Evolutionary conservation across 345 rosid genomes (phyloP), one percentile per base, ranked within the genome.

Genomic region (Sapria himalayana): DNA sequence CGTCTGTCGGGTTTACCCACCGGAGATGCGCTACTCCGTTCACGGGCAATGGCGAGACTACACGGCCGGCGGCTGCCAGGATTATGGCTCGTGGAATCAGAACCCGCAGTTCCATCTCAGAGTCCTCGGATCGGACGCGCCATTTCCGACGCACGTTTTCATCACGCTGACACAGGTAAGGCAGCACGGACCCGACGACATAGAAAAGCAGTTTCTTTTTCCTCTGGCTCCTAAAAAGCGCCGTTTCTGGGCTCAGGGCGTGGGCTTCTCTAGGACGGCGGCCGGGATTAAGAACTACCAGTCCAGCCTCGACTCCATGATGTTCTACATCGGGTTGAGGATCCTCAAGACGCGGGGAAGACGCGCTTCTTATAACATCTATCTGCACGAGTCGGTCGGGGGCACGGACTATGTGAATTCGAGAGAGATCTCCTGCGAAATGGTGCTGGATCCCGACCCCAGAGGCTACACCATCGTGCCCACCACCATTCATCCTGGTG

Each of bases 371-470:
- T 85, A 76, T 62, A 77, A 82, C 53, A 89, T 89, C 47, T 89
- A 79, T 66, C 74, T 91, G 17, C 99, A 91, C 9, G 99, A 91
- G 63, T 84, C 99, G 34, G 95, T 91, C 25, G 99, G 99, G 14
- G 99, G 99, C 53, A 84, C 99, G 31, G 99, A 91, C 64, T 91
- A 91, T 46, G 99, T 91, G n/a, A 91, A 91, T 51, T 84, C 99
- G 39, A 79, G 99, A 45, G 99, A 91, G 69, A 84, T 91, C 52
- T 91, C 99, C 22, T 91, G 99, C 31, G 99, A 91, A 70, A 84
- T 91, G 96, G 96, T 91, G 64, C 63, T 91, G 61, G 99, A 91
- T 52, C 93, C 99, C 57, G 99, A 91, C 65, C 99, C 96, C 9
- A 91, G 78, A 65, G 99, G 99, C 54, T 91, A 91, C 74, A 91